These are phyloP conservation scores for Penicillium parvum DNA, from an alignment of 495 filamentous ascomycete species.

Conservation along the genomic window DNA sequence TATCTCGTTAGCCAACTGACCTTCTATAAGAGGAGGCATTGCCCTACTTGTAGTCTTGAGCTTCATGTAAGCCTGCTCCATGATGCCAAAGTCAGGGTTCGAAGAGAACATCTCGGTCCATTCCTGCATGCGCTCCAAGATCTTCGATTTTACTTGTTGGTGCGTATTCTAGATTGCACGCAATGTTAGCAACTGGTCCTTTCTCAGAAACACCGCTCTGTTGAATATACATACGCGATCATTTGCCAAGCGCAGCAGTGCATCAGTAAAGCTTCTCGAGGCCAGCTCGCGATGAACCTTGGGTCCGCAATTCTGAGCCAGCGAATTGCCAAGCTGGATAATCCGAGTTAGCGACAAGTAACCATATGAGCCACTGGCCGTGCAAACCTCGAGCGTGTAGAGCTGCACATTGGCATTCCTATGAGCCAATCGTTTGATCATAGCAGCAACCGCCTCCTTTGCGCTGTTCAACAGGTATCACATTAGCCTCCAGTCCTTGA, in stretches of 20 bases:
- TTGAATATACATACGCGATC: conserved; percentile 57
- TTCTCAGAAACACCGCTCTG: background rate
- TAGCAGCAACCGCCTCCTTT: conserved; percentile 86
- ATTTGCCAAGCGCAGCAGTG: conserved; percentile 80
- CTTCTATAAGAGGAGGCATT: no score
- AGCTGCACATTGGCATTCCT: conserved; percentile 99
- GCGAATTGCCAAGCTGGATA: conserved; percentile 73
- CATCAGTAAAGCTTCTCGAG: conserved; percentile 93
- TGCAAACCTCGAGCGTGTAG: conserved; percentile 84
- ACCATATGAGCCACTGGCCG: background rate
- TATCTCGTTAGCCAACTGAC: no score
- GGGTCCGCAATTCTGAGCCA: conserved; percentile 91
- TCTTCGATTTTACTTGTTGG: conserved; percentile 93
- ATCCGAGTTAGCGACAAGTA: conserved; percentile 3
- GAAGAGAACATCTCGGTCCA: conserved; percentile 93
- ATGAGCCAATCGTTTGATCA: conserved; percentile 96
- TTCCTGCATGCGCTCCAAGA: conserved; percentile 91
- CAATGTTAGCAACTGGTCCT: background rate
- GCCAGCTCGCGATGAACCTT: conserved; percentile 91
- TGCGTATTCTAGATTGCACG: conserved; percentile 72
- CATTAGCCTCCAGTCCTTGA: conserved; percentile 15
- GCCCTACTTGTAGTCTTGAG: conserved; percentile 73
- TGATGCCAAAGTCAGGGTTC: conserved; percentile 91
- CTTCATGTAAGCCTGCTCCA: conserved; percentile 91
- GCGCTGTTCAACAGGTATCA: conserved; percentile 41